Evolutionary conservation across 768 basidiomycete species (phyloP), one percentile per base, ranked within the genome.

Genomic region (Suillus lakei): DNA sequence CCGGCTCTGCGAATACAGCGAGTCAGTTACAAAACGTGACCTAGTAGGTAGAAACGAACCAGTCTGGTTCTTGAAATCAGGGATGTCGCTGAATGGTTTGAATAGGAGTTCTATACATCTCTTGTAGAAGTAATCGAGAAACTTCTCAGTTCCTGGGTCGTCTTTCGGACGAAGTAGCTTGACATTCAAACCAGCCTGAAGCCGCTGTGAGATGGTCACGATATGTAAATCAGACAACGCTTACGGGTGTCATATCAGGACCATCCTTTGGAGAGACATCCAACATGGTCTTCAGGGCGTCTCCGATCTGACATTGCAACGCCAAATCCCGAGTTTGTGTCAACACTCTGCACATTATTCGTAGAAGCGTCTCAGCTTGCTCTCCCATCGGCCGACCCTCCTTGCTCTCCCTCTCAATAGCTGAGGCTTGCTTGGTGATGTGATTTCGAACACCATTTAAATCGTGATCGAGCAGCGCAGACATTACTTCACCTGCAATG

Each of bases 101-200:
- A 95, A 91, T 60, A 99, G 80, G n/a, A 84, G 83, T n/a, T 84
- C 79, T 66, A 91, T 81, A 73, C 91, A 93, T 53, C 86, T 82
- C 76, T 95, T 94, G 81, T 98, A 98, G 77, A 98, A 97, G 75
- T 95, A 94, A 44, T 96, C 91, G 73, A 96, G 82, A 82, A 96
- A 99, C 64, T 88, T 86, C 76, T 99, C 98, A 1, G 90, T 91
- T 41, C 88, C 86, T 7, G 92, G 91, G 61, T 95, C 93, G 68
- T 97, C 96, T 76, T 92, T 95, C 62, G 79, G 71, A 6, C 90
- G 88, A 76, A 82, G 76, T 53, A 83, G 77, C 76, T 88, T 84
- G 56, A 79, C 79, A 46, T 70, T 75, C 56, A 77, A 70, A 73
- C 70, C 69, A 54, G 72, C 67, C 75, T 77, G 59, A 46, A 63